A percentile compares a stretch with the other conserved stretches of the same genome.
Conservation (phyloP, 2,329 filamentous ascomycete genomes). For the Fusarium kyushuense region DNA sequence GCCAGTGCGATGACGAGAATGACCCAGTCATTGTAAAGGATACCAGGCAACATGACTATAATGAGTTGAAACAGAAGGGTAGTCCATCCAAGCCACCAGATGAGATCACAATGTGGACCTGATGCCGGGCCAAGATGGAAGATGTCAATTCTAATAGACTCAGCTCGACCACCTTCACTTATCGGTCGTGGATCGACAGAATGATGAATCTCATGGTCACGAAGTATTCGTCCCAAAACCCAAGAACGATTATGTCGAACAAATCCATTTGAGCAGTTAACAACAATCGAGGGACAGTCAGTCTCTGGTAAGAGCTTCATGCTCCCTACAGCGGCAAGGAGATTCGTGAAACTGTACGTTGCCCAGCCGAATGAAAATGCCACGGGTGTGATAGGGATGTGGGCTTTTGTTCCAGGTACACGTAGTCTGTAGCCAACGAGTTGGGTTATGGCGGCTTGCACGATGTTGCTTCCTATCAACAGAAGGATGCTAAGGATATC, state of each 20-base stretch:
- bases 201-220: neutral
- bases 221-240: neutral
- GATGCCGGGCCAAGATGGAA: neutral
- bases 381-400: neutral
- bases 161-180: neutral
- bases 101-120: neutral
- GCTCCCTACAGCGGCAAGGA: neutral
- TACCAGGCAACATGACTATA: neutral
- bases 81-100: neutral
- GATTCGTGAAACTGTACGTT: neutral
- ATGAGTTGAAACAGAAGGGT: neutral
- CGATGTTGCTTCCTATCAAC: neutral
- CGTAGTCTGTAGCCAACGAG: neutral
- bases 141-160: neutral
- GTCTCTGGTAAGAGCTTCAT: neutral
- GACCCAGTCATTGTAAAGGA: neutral
- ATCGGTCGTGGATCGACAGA: neutral
- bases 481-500: neutral
- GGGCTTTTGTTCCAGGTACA: neutral
- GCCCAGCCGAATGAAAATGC: neutral
- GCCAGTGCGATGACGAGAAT: neutral
- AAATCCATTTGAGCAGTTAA: neutral
- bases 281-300: neutral
- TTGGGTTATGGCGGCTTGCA: neutral
- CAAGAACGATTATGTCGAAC: neutral